These are phyloP conservation scores for Sisymbrium altissimum DNA, from an alignment of 345 rosid genomes.

Conservation along the genomic window DNA sequence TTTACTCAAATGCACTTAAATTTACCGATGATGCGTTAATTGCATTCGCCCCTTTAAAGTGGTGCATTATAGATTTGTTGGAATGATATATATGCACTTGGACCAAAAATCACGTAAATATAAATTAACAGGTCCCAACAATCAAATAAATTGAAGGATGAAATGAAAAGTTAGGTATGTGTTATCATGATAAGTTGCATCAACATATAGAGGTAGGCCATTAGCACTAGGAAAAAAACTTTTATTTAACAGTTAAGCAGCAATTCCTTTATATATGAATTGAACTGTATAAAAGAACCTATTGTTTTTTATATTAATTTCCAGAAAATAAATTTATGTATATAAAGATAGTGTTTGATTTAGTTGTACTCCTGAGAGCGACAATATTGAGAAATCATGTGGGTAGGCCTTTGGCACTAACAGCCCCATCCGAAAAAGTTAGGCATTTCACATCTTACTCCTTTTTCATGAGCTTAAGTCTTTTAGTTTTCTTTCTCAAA, in stretches of 20 bases:
- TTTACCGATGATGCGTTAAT: constrained; percentile 14
- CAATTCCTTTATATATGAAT: background rate
- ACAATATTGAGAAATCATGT: constrained; percentile 31
- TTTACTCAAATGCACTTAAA: background rate
- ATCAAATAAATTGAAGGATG: background rate
- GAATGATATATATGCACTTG: constrained; percentile 2
- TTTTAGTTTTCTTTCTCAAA: background rate
- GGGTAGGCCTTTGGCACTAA: constrained; percentile 27
- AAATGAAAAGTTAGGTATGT: constrained; percentile 20
- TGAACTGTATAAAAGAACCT: constrained; percentile 2
- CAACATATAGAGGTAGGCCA: constrained; percentile 22
- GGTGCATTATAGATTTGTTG: constrained; percentile 4
- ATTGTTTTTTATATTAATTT: background rate
- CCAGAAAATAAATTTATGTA: background rate
- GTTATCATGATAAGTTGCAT: constrained; percentile 34
- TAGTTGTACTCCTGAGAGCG: constrained; percentile 29
- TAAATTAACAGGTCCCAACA: background rate
- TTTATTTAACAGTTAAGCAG: constrained; percentile 12
- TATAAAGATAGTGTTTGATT: constrained; percentile 29
- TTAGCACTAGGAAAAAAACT: constrained; percentile 6
- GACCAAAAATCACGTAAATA: background rate
- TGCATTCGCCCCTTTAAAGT: background rate
- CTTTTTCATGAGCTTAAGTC: background rate
- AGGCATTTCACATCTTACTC: constrained; percentile 13
- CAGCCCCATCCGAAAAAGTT: constrained; percentile 14